Evolutionary conservation across 2,329 filamentous ascomycete genomes (phyloP).

Genomic region (Fusarium nurragi): DNA sequence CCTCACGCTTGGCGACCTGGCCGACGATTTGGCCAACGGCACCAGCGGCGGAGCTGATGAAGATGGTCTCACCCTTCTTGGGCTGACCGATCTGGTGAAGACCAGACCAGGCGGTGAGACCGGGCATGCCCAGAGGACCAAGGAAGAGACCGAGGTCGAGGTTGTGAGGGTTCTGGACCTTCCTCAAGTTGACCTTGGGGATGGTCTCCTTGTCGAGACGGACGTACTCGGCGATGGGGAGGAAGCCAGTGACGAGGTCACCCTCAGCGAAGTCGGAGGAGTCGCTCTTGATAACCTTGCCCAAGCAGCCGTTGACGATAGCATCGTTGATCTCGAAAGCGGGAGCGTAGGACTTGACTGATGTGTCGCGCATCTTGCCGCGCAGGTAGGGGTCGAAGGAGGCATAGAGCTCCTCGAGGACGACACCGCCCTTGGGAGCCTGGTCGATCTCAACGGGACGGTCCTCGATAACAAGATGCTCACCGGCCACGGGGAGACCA

Average conservation of each 20-base stretch:
- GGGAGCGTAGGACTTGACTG: constrained; percentile 65
- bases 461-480: constrained; percentile 75
- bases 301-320: constrained; percentile 71
- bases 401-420: constrained; percentile 76
- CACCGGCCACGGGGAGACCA: constrained; percentile 73
- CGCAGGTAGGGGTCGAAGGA: constrained; percentile 89
- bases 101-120: constrained; percentile 76
- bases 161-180: constrained; percentile 75
- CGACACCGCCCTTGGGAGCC: constrained; percentile 69
- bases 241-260: constrained; percentile 68
- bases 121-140: constrained; percentile 71
- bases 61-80: constrained; percentile 77
- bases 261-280: constrained; percentile 69
- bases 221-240: constrained; percentile 76
- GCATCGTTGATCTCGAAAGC: constrained; percentile 68
- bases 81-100: constrained; percentile 71
- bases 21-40: constrained; percentile 86
- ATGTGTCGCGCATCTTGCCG: constrained; percentile 75
- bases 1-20: constrained; percentile 84
- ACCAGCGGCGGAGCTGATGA: constrained; percentile 81
- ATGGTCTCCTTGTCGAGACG: constrained; percentile 57
- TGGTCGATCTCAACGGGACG: constrained; percentile 71
- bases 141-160: constrained; percentile 75
- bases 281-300: constrained; percentile 77
- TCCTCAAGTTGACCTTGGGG: constrained; percentile 51